Conservation (phyloP, 2,329 filamentous ascomycete species). For the Aspergillus ochraceoroseus region DNA sequence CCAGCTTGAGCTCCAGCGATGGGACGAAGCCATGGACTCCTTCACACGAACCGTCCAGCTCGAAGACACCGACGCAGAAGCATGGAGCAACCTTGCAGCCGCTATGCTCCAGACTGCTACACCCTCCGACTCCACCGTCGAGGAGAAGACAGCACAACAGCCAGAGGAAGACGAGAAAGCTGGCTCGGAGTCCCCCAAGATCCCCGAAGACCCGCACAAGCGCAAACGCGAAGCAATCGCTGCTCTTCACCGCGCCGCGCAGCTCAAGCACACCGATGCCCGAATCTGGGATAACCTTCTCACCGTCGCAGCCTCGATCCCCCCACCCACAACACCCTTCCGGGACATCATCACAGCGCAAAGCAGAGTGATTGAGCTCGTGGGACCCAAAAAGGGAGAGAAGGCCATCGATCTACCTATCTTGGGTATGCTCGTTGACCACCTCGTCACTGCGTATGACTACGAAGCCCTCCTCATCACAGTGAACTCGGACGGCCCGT, state of each 20-base stretch:
- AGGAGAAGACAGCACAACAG: background rate
- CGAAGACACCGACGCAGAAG: constrained; percentile 83
- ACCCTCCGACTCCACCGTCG: constrained; percentile 22
- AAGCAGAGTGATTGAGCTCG: constrained; percentile 68
- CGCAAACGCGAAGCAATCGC: constrained; percentile 69
- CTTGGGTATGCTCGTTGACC: constrained; percentile 65
- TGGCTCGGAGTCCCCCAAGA: constrained; percentile 17
- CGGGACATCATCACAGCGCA: constrained; percentile 71
- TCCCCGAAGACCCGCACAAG: constrained; percentile 50
- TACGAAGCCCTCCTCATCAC: constrained; percentile 37
- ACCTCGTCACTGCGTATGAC: constrained; percentile 55
- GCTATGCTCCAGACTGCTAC: constrained; percentile 59
- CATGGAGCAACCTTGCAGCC: constrained; percentile 91
- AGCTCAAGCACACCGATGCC: constrained; percentile 77
- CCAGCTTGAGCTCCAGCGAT: constrained; percentile 69
- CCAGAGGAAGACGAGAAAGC: constrained; percentile 34
- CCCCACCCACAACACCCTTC: constrained; percentile 62
- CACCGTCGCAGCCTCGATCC: constrained; percentile 72
- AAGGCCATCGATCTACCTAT: constrained; percentile 70
- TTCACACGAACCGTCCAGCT: constrained; percentile 78
- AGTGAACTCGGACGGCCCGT: constrained; percentile 30
- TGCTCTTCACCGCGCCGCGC: constrained; percentile 82
- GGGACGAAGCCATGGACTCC: constrained; percentile 72
- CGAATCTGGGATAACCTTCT: constrained; percentile 97
- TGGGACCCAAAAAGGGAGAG: constrained; percentile 63